phyloP scores from a whole-genome alignment of 2,329 filamentous ascomycete genomes.

The Pyricularia pennisetigena region DNA sequence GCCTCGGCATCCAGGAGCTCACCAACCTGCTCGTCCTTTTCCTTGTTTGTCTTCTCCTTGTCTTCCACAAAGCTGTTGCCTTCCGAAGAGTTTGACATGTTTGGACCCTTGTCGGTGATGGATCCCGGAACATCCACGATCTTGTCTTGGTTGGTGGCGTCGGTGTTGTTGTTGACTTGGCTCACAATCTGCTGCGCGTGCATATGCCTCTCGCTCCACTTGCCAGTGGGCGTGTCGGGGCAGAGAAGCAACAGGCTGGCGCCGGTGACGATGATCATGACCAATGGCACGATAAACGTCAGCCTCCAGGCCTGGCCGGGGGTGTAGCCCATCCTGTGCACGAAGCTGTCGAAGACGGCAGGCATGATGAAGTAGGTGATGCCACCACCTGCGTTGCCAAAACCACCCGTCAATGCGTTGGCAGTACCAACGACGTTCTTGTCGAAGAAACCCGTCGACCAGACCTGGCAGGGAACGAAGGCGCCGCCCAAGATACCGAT shows the following conservation, averaged over 20 bases:
- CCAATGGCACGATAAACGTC: conserved; percentile 73
- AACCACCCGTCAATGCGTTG: conserved; percentile 75
- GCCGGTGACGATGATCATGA: conserved; percentile 59
- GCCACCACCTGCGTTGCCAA: conserved; percentile 81
- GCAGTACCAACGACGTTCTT: conserved; percentile 85
- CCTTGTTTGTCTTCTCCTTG: conserved; percentile 26
- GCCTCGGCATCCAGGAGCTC: conserved; percentile 46
- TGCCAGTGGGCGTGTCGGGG: conserved; percentile 73
- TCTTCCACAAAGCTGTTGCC: conserved; percentile 9
- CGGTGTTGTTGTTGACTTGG: conserved; percentile 26
- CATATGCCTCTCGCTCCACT: conserved; percentile 64
- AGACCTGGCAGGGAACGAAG: conserved; percentile 84
- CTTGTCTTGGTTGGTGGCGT: conserved; percentile 15
- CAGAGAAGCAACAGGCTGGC: conserved; percentile 63
- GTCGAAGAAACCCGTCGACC: conserved; percentile 89
- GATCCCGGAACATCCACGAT: conserved; percentile 42
- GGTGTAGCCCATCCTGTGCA: conserved; percentile 45
- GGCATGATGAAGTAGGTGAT: conserved; percentile 95
- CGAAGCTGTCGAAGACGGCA: conserved; percentile 72
- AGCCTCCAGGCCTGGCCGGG: conserved; percentile 72
- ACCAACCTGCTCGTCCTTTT: conserved; percentile 28
- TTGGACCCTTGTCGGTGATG: conserved; percentile 32
- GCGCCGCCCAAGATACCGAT: conserved; percentile 68
- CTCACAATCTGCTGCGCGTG: conserved; percentile 43
- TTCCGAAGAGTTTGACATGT: conserved; percentile 4